A percentile compares a stretch with the other conserved stretches of the same genome.
These are phyloP conservation scores for Ambrosia trifida DNA, from an alignment of 129 eudicot genomes.

Conservation along the genomic window DNA sequence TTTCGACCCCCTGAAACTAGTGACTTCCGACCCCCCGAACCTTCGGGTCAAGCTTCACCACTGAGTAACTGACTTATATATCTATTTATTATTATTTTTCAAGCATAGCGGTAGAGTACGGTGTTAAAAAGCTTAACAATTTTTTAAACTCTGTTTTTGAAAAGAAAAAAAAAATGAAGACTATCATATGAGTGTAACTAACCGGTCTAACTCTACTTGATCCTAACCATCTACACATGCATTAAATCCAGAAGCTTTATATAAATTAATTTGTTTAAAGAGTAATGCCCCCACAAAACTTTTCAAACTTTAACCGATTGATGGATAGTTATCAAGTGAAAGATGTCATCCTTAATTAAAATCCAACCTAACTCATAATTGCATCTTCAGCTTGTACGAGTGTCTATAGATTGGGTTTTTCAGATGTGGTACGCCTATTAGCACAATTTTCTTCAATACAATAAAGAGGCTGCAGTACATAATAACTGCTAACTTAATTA, in stretches of 20 bases:
- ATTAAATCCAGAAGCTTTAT: not conserved
- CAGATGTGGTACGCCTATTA: not conserved
- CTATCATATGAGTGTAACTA: too few species aligned
- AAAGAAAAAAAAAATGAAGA: too few species aligned
- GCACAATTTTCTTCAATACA: not conserved
- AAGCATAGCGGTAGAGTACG: too few species aligned
- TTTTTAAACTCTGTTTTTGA: too few species aligned
- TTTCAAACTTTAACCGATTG: conserved; percentile 20
- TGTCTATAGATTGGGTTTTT: not conserved
- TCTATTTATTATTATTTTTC: too few species aligned
- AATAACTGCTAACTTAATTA: not conserved
- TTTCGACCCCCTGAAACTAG: too few species aligned
- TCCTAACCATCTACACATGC: not conserved
- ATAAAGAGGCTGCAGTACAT: not conserved
- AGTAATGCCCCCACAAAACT: conserved; percentile 21
- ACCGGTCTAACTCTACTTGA: not conserved
- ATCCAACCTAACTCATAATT: conserved; percentile 22
- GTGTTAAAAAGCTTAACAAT: too few species aligned
- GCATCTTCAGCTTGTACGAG: conserved; percentile 17
- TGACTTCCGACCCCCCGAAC: too few species aligned
- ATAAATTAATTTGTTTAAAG: not conserved
- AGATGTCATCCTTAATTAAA: conserved; percentile 26
- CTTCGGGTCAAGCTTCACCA: too few species aligned
- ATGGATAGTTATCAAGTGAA: conserved; percentile 23
- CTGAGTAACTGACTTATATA: too few species aligned